Evolutionary conservation across 768 basidiomycete species (phyloP), one percentile per base, ranked within the genome.

Genomic region (Fomitopsis serialis): DNA sequence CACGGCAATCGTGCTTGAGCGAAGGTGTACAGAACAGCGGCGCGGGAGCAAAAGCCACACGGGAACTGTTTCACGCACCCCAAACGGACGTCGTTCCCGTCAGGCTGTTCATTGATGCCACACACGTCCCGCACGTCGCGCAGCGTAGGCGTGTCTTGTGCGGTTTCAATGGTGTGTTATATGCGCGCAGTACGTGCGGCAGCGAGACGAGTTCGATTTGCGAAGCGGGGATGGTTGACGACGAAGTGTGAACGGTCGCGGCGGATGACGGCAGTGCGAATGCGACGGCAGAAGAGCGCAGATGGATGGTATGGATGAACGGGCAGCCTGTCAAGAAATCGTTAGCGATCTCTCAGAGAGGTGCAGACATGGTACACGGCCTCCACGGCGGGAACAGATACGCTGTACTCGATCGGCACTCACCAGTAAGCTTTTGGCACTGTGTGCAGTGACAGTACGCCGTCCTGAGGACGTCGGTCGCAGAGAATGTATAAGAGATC

Each of bases 361-460:
- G 23, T 24, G 17, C 42, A 23, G 35, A 19, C 25, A 8, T 15
- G 27, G 11, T 21, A 17, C 8, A 40, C 7, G 13, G 15, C 37
- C 15, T 40, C 15, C 5, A 7, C 15, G 42, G 27, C 22, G 47
- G n/a, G n/a, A 49, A 11, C n/a, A 37, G 40, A 40, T 17, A 19
- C 6, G 40, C 17, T n/a, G 13, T 17, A 40, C 29, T 36, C 34
- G 54, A 22, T 17, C 24, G 17, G 2, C 23, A 25, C 45, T 57
- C 72, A 78, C 84, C 80, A 58, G 69, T 79, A 45, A 85, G 63
- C 40, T 77, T 70, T 65, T 87, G 87, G 60, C 87, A 89, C 19
- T 76, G 64, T 4, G 81, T 81, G 61, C 86, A 89, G 61, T 88
- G 87, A 57, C 84, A 87, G 60, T 80, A 87, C 7, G 80, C 84